Evolutionary conservation across 2,329 filamentous ascomycete genomes (phyloP).

Genomic region (Fusarium protoensiforme): DNA sequence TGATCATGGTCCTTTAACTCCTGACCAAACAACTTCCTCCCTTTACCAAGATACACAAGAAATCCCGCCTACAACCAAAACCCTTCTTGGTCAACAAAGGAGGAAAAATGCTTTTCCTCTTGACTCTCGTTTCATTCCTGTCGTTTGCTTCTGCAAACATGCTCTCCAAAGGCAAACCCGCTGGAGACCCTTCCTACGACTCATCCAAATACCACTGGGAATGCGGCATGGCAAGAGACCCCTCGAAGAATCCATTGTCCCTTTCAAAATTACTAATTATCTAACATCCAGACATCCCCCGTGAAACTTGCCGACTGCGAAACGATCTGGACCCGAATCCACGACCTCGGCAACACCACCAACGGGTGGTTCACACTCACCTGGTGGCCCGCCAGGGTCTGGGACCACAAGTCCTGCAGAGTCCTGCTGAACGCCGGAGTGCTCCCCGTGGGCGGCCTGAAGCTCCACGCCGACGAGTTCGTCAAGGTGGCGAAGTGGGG

Average conservation of each 20-base stretch:
- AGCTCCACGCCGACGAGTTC: neutral
- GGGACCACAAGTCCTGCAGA: neutral
- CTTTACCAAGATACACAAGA: neutral
- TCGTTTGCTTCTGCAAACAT: neutral
- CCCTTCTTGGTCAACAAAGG: neutral
- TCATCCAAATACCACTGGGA: slow-evolving; percentile 2
- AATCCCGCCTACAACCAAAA: neutral
- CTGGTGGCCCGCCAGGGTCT: neutral
- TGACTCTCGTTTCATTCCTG: neutral
- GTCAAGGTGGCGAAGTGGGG: neutral
- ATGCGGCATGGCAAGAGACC: slow-evolving; percentile 3
- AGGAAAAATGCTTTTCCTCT: neutral
- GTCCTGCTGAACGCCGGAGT: neutral
- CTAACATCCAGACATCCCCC: neutral
- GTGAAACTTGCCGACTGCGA: neutral
- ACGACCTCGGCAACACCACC: neutral
- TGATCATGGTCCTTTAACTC: neutral
- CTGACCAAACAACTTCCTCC: neutral
- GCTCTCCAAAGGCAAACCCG: neutral
- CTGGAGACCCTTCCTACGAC: neutral
- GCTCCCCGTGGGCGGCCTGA: neutral
- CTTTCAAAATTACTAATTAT: neutral
- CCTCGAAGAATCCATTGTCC: neutral
- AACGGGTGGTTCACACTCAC: neutral
- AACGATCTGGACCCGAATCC: neutral